Conservation (phyloP, 495 filamentous ascomycete species). For the Aspergillus hancockii region DNA sequence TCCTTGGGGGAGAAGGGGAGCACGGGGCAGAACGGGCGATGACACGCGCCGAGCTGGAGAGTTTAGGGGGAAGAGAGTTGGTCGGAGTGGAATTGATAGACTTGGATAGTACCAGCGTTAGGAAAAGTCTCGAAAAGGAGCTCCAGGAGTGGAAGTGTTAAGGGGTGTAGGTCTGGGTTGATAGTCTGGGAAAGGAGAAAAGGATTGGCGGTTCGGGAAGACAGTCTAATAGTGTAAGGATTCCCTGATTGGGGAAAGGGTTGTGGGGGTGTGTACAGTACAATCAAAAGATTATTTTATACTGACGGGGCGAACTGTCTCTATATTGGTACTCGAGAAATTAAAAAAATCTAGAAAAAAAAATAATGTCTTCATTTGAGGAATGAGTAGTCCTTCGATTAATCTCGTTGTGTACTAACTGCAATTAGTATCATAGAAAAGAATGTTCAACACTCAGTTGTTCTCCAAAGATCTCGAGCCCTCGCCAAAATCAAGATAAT, state of each 20-base stretch:
- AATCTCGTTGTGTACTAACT: too few species aligned
- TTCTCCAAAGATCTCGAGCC: too few species aligned
- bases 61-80: background rate
- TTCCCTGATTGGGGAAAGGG: background rate
- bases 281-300: background rate
- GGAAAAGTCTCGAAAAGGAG: background rate
- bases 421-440: too few species aligned
- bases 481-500: background rate
- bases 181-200: background rate
- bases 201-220: constrained; percentile 4
- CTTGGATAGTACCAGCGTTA: background rate
- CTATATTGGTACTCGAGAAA: too few species aligned
- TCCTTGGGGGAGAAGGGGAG: constrained; percentile 4
- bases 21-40: constrained; percentile 3
- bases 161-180: background rate
- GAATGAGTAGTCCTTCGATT: too few species aligned
- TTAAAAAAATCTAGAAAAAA: too few species aligned
- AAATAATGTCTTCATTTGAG: too few species aligned
- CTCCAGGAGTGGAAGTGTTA: background rate
- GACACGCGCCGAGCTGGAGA: constrained; percentile 6
- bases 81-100: background rate
- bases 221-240: constrained; percentile 3
- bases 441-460: too few species aligned
- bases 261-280: background rate
- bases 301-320: too few species aligned